Base-by-base conservation (phyloP, 2,329 filamentous ascomycete species). In the Alternaria rosae region DNA sequence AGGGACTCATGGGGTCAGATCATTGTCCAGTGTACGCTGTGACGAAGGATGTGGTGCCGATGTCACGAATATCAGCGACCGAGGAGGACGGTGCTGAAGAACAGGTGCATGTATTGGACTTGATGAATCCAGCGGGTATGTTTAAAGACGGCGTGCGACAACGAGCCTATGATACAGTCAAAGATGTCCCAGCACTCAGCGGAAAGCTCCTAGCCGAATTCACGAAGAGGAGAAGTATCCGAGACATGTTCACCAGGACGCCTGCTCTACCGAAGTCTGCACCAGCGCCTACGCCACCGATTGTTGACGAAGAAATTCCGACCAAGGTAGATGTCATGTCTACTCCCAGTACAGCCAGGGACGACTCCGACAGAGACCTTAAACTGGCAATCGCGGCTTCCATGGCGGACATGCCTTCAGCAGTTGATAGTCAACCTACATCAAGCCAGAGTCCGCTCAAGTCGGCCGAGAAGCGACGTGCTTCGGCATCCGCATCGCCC, bases 21-120 rank as follows among this genome's bases (percentile, higher is more conserved):
- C 95, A 99, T 78, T 99, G 95, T 71, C 95, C 95, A 0, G 94
- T 98, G 1, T 98, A 91, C 77, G 93, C 90, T 1, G 85, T 86
- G 3, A 83, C 96, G 23, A 88, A 89, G 17, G 88, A 94, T 35
- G 82, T 74, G 3, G 86, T 97, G 2, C 71, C 74, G 0, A 68
- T 86, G 6, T 26, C 44, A 32, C 26, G n/a, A 7, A 42, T 58
- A 15, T 41, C 59, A 43, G 50, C 52, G 45, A 44, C 56, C 5
- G 53, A 60, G 8, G 43, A 44, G 15, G 41, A 32, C 20, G 59
- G 64, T n/a, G 78, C 84, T 13, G 85, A 82, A 1, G 71, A 82
- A 45, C 78, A 86, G 47, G 76, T 85, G 3, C 77, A 89, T 68
- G 82, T 93, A 3, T 78, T 84, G 26, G 93, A 97, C 73, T 78